Evolutionary conservation across 2,329 filamentous ascomycete genomes (phyloP), one percentile per base, ranked within the genome.

Genomic region (Alternaria atra): DNA sequence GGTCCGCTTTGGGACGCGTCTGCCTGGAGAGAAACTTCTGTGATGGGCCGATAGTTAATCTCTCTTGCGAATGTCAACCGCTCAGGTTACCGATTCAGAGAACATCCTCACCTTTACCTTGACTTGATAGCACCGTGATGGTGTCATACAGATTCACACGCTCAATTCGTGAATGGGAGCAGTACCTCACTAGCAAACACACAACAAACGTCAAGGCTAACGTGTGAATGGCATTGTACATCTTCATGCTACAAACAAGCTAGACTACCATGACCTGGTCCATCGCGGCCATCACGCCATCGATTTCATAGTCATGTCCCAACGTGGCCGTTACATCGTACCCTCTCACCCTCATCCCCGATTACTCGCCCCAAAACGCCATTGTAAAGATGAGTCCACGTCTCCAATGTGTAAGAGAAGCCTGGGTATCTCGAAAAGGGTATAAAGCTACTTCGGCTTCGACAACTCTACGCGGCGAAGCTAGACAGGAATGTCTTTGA

Each of bases 351-450:
- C 43, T 53, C 56, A 48, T 55, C 50, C 37, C 57, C 52, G 46
- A 57, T 56, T 60, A 56, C 43, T 54, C 53, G 27, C 47, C 35
- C 42, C 35, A 43, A 42, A 63, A 60, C 60, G 57, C 57, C 60
- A 27, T 47, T 39, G 52, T 60, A 40, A 61, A 60, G 57, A 65
- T 55, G 40, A 62, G 58, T 52, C 43, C 61, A 63, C 52, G 39
- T 54, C 55, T 63, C 57, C 51, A 65, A 50, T 66, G 55, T 62
- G 55, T 60, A 64, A 47, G 54, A 63, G 66, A 64, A 66, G 65
- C 54, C 53, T 60, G 52, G 68, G 70, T 71, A 72, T 72, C 67
- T 71, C 63, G 46, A 61, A 58, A 60, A 61, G 65, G 68, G 64
- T 70, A 72, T 70, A 64, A 61, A 61, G 65, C 67, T 68, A 58